Conservation (phyloP, 768 basidiomycete species). For the Macrolepiota dolichaula region DNA sequence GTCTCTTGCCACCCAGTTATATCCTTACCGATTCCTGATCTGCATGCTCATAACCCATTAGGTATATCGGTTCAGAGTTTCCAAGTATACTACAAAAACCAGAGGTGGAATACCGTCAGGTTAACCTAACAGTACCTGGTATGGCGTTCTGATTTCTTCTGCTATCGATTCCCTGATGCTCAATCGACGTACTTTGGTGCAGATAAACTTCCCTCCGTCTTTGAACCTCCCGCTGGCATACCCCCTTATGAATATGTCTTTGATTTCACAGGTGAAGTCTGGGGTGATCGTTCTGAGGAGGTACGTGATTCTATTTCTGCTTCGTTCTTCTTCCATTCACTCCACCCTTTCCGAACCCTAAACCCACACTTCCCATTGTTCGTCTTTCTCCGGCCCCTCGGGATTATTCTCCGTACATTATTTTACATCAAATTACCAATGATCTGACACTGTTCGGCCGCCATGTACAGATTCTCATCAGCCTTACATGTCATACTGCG, state of each 20-base stretch:
- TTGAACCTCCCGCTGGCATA: constrained; percentile 69
- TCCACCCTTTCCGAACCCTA: constrained; percentile 10
- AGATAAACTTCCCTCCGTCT: constrained; percentile 68
- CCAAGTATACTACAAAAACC: constrained; percentile 63
- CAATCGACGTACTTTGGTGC: constrained; percentile 10
- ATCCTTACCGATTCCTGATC: background rate
- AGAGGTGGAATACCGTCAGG: constrained; percentile 77
- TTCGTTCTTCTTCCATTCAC: constrained; percentile 7
- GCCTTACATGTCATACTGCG: constrained; percentile 67
- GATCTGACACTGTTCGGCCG: background rate
- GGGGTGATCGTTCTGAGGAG: constrained; percentile 71
- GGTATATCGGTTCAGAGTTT: constrained; percentile 79
- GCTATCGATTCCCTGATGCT: constrained; percentile 12
- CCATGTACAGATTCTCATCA: constrained; percentile 65
- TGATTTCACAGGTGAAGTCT: constrained; percentile 81
- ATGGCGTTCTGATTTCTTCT: constrained; percentile 20
- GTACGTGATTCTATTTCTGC: constrained; percentile 33
- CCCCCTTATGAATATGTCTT: constrained; percentile 78
- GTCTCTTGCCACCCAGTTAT: background rate
- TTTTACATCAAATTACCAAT: background rate
- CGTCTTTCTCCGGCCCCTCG: background rate
- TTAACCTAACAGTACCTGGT: constrained; percentile 75
- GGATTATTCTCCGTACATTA: background rate
- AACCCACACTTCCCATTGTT: background rate
- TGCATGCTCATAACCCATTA: constrained; percentile 23